Base-by-base conservation (phyloP, 805 yeast species). In the Yamadazyma philogaea region DNA sequence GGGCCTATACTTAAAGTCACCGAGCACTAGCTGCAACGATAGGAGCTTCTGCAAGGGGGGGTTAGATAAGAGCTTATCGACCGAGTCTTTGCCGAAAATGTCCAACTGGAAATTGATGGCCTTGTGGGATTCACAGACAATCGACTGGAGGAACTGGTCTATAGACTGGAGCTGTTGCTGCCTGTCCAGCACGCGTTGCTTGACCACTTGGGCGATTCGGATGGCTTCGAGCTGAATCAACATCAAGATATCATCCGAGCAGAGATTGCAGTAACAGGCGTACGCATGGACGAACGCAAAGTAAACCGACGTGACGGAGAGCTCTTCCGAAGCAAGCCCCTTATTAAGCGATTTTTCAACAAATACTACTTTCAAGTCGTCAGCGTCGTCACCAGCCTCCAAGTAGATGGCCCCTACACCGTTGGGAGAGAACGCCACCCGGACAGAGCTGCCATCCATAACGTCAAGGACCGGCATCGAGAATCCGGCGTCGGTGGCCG, bases 21-120 rank as follows among this genome's bases (percentile, higher is more conserved):
- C 91, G 30, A 87, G 56, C 0, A 81, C 67, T 43, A 84, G 68
- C 54, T 87, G 95, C 40, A 87, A 64, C 12, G 87, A 77, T 27
- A 87, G 62, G 37, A 88, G 63, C 40, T 84, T 74, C 54, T 87
- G 96, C 40, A 86, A 68, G 1, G 93, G 88, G 10, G 91, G 91
- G 52, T 81, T 82, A 15, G 82, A 82, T 30, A 87, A 63, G 46
- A 87, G 67, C 54, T 82, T 81, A 54, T 87, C 96, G 2, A 84
- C 80, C 37, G 82, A 84, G 42, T 87, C 96, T 41, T 79, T 78
- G 6, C 81, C 75, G 37, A 80, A 78, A 0, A 62, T 57, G 54
- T 84, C 86, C 41, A 87, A 70, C 24, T 81, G 78, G 53, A 87
- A 81, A 53, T 80, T 84, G 46, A 88, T 74, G 0, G 93, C 81